Base-by-base conservation (phyloP, 805 yeast species). In the Yamadazyma sp. region DNA sequence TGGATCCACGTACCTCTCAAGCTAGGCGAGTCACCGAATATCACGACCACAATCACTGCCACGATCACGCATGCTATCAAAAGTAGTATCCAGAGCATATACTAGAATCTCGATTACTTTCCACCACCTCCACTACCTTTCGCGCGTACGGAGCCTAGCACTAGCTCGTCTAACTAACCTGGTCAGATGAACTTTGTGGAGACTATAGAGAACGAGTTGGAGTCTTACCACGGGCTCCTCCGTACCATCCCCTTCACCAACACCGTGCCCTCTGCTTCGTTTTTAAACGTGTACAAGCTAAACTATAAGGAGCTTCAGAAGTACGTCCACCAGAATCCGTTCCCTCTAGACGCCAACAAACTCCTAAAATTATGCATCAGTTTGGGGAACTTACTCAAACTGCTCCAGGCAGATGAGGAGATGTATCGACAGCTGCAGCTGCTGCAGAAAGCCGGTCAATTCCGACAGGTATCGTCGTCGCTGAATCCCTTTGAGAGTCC, bases 11-110 rank as follows among this genome's bases (percentile, higher is more conserved):
- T 62, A 25, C 60, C 59, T 30, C 70, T 47, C 20, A 58, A 53
- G 4, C 52, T 46, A 2, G 80, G 80, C 17, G 70, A 58, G 46
- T 75, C 76, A 0, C 80, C 80, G 47, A 76, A 72, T 13, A 38
- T 26, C 25, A 38, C 34, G 12, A 38, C 25, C 12, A 76, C 51
- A 5, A 41, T 12, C 7, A 28, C 21, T 14, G 14, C 12, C 13
- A 17, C 25, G 9, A 34, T 27, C 6, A 34, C 16, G n/a, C n/a
- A n/a, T n/a, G n/a, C n/a, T n/a, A n/a, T n/a, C n/a, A n/a, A n/a
- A n/a, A n/a, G n/a, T n/a, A n/a, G n/a, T n/a, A n/a, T n/a, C n/a
- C n/a, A n/a, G n/a, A n/a, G n/a, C n/a, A n/a, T n/a, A n/a, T n/a
- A n/a, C n/a, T n/a, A n/a, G n/a, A n/a, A n/a, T n/a, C n/a, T n/a